Base-by-base conservation (phyloP, 805 yeast species). In the Schwanniomyces occidentalis region DNA sequence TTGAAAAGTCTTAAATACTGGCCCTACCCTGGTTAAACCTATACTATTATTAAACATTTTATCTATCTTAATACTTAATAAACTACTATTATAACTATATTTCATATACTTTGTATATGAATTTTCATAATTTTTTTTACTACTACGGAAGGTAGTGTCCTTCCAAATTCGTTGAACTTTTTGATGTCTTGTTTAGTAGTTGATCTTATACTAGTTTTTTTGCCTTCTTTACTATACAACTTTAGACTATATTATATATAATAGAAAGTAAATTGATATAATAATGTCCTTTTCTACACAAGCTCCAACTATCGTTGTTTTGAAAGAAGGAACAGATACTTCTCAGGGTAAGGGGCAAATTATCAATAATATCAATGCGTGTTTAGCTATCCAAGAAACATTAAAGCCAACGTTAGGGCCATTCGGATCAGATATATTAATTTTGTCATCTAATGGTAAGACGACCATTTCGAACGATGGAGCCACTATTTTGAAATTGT, bases 381-480 rank as follows among this genome's bases (percentile, higher is more conserved):
- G 99, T 65, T 62, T 91, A 43, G 98, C 99, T 19, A 87, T 93
- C 45, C 98, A 93, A 69, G 99, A 93, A 49, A 88, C 97, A 19
- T 73, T 93, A 53, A 83, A 85, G 50, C 89, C 98, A 34, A 93
- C 99, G 0, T 73, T 93, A 46, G 99, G 99, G 4, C 99, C 99
- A 30, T 75, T 93, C 51, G 99, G 99, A 16, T 86, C 96, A 21
- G 99, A 93, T 64, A 90, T 91, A 45, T 71, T 93, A 56, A 81
- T 93, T 52, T 97, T 91, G 25, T 80, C 82, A 27, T 75, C 82
- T 12, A 79, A 76, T 52, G 95, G 95, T 36, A 82, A 78, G 50
- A 87, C 98, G 30, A 93, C 98, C 15, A 90, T 93, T 47, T 91
- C 99, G 27, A 93, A 93, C 61, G 99, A 93, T 58, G 99, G 99